Evolutionary conservation across 23 red algal genomes (phyloP), one percentile per base, ranked within the genome.

Genomic region (Gracilariopsis chorda): DNA sequence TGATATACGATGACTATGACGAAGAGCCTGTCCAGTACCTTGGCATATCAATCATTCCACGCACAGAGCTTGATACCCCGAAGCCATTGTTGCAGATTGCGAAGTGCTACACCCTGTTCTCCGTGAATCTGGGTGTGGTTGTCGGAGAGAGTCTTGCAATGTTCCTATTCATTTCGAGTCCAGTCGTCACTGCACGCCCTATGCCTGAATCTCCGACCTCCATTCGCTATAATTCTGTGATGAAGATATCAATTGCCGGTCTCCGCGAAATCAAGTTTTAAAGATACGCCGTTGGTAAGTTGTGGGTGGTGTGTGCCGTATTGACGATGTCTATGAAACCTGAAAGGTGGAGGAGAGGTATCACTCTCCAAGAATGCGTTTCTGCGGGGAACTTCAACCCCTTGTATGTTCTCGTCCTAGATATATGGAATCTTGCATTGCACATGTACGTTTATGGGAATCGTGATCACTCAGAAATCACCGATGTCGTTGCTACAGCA

Each of bases 51-150:
- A n/a, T n/a, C n/a, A n/a, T n/a, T n/a, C n/a, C n/a, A n/a, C n/a
- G n/a, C n/a, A n/a, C n/a, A n/a, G n/a, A n/a, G n/a, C n/a, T n/a
- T n/a, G n/a, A n/a, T n/a, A n/a, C n/a, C n/a, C n/a, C n/a, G n/a
- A n/a, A n/a, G n/a, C n/a, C n/a, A n/a, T n/a, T n/a, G n/a, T n/a
- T n/a, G n/a, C 56, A 73, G 34, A 40, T 77, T 52, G 77, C 88
- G 24, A 19, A 48, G 29, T 96, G 94, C 88, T 92, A 96, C 68
- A 78, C 87, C n/a, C 67, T 96, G 35, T 96, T 96, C 84, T 87
- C 87, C 34, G 77, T 92, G 2, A 92, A 92, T 60, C 94, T 88
- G 11, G 94, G 90, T 30, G 65, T 86, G n/a, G 48, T 68, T 29
- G 77, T 84, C 41, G 94, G 94, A 7, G 87, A 96, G 55, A 74